phyloP scores from a whole-genome alignment of 1,284 basidiomycete species.

The Coniferiporia sulphurascens region DNA sequence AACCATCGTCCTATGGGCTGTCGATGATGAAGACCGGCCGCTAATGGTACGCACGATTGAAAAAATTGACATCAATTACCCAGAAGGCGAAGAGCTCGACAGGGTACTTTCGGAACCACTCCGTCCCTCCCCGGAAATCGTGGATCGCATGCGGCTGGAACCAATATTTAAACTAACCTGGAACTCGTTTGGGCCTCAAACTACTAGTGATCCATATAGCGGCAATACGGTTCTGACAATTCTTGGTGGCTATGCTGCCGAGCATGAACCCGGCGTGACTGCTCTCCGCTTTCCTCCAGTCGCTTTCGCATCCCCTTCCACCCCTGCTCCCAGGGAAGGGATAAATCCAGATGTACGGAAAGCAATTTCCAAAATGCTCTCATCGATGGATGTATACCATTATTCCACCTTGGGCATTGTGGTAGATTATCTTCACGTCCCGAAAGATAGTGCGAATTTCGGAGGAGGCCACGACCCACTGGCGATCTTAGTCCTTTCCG shows the following conservation, averaged over 20 bases:
- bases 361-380: conserved; percentile 62
- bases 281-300: conserved; percentile 72
- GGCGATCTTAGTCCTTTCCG: conserved; percentile 52
- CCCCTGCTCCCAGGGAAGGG: conserved; percentile 28
- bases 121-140: conserved; percentile 12
- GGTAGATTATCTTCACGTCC: conserved; percentile 79
- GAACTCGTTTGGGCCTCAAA: conserved; percentile 58
- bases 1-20: conserved; percentile 81
- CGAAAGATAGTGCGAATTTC: conserved; percentile 70
- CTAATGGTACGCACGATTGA: conserved; percentile 75
- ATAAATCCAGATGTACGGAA: conserved; percentile 52
- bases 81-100: conserved; percentile 45
- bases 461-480: conserved; percentile 65
- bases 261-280: conserved; percentile 62
- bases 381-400: conserved; percentile 51
- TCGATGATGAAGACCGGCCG: conserved; percentile 78
- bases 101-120: conserved; percentile 30
- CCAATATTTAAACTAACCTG: conserved; percentile 89
- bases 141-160: conserved; percentile 42
- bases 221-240: conserved; percentile 72
- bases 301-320: conserved; percentile 47
- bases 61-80: conserved; percentile 45
- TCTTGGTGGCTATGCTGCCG: conserved; percentile 65
- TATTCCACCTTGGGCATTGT: conserved; percentile 59
- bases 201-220: conserved; percentile 55